phyloP scores from a whole-genome alignment of 2,329 filamentous ascomycete genomes.

The Parastagonospora avenae region DNA sequence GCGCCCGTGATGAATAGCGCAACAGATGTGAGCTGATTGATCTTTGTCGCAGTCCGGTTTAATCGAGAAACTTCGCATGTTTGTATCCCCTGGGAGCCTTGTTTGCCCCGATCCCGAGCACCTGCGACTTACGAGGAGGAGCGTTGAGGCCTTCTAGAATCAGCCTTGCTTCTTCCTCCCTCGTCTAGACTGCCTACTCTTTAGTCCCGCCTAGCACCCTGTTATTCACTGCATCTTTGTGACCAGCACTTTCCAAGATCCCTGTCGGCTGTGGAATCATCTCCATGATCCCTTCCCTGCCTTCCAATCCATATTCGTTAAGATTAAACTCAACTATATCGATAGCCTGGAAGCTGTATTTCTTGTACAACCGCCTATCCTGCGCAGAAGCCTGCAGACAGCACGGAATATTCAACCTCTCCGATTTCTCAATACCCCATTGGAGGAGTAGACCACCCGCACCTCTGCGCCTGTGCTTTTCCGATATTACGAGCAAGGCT shows the following conservation, averaged over 20 bases:
- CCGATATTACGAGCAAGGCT: not conserved
- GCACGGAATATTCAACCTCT: not conserved
- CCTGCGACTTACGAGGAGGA: no score
- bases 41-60: no score
- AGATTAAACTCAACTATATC: not conserved
- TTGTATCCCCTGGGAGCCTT: no score
- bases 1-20: no score
- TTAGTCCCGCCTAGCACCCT: no score
- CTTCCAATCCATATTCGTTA: not conserved
- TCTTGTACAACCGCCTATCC: not conserved
- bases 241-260: not conserved
- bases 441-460: not conserved
- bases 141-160: no score
- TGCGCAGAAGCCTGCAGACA: not conserved
- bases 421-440: not conserved
- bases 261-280: not conserved
- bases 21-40: no score
- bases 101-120: no score
- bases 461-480: not conserved
- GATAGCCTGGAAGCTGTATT: not conserved
- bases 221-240: not conserved
- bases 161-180: no score
- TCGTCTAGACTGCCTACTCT: no score
- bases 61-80: no score
- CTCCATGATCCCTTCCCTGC: not conserved